Conservation (phyloP, 2,329 filamentous ascomycete genomes). For the Fusarium compactum region DNA sequence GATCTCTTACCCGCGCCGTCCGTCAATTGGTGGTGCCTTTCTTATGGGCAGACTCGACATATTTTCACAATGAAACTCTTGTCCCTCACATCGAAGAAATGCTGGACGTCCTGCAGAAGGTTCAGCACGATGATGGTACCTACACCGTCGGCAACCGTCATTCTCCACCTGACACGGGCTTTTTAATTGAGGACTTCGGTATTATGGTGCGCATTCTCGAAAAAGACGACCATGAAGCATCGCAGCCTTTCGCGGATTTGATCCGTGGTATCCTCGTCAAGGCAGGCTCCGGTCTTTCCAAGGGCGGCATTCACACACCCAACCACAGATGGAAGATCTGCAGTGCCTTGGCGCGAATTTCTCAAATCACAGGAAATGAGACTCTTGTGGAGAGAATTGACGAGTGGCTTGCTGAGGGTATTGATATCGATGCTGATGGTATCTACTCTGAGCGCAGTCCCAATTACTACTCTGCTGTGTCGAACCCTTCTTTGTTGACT, state of each 20-base stretch:
- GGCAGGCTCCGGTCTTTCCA: constrained; percentile 11
- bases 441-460: constrained; percentile 24
- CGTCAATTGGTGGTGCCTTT: constrained; percentile 20
- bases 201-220: constrained; percentile 28
- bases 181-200: constrained; percentile 23
- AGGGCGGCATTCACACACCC: constrained; percentile 15
- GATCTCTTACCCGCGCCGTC: constrained; percentile 11
- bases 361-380: not conserved
- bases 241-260: not conserved
- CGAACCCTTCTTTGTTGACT: constrained; percentile 7
- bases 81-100: constrained; percentile 16
- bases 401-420: constrained; percentile 23
- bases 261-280: constrained; percentile 21
- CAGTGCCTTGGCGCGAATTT: constrained; percentile 22
- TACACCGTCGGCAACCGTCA: constrained; percentile 24
- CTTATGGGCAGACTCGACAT: constrained; percentile 10
- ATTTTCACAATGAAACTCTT: constrained; percentile 16
- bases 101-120: not conserved
- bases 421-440: constrained; percentile 21
- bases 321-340: constrained; percentile 30
- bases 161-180: constrained; percentile 21
- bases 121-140: constrained; percentile 12
- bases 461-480: constrained; percentile 22
- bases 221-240: constrained; percentile 4
- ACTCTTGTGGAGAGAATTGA: constrained; percentile 13